A percentile compares a stretch with the other conserved stretches of the same genome.
phyloP scores from a whole-genome alignment of 805 yeast species.

The Ogataea pini region DNA sequence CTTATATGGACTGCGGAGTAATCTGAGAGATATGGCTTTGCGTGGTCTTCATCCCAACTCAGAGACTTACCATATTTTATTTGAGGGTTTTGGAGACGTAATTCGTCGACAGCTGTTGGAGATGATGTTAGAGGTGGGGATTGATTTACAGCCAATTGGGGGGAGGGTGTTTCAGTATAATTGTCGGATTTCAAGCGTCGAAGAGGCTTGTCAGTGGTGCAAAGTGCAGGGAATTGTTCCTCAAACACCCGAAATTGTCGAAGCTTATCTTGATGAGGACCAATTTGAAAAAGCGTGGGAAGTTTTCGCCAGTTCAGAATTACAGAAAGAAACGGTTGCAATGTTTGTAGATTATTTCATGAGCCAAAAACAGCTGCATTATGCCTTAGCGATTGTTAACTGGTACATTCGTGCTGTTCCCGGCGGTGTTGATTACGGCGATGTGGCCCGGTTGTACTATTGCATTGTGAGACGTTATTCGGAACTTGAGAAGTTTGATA shows the following conservation, averaged over 20 bases:
- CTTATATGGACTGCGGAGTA: neutral
- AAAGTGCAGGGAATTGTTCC: neutral
- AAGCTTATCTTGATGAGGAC: neutral
- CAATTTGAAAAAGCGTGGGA: slow-evolving; percentile 9
- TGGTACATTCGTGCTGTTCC: neutral
- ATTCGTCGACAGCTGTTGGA: neutral
- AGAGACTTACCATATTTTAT: slow-evolving; percentile 9
- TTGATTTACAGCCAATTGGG: neutral
- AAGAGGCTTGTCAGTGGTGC: slow-evolving; percentile 2
- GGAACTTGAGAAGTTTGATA: neutral
- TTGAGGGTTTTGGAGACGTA: neutral
- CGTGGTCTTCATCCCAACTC: slow-evolving; percentile 5
- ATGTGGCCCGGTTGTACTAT: slow-evolving; percentile 2
- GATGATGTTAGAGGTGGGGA: neutral
- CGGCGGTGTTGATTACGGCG: neutral
- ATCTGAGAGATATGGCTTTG: neutral
- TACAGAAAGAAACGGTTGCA: neutral
- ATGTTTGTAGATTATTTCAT: slow-evolving; percentile 6
- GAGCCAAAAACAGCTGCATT: slow-evolving; percentile 3
- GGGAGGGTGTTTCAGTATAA: neutral
- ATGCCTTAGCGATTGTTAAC: slow-evolving; percentile 10
- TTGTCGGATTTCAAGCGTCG: neutral
- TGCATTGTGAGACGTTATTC: neutral
- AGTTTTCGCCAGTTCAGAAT: neutral
- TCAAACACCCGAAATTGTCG: neutral